Evolutionary conservation across 192 early-diverging fungal species (phyloP), one percentile per base, ranked within the genome.

Genomic region (Coemansia sp.): DNA sequence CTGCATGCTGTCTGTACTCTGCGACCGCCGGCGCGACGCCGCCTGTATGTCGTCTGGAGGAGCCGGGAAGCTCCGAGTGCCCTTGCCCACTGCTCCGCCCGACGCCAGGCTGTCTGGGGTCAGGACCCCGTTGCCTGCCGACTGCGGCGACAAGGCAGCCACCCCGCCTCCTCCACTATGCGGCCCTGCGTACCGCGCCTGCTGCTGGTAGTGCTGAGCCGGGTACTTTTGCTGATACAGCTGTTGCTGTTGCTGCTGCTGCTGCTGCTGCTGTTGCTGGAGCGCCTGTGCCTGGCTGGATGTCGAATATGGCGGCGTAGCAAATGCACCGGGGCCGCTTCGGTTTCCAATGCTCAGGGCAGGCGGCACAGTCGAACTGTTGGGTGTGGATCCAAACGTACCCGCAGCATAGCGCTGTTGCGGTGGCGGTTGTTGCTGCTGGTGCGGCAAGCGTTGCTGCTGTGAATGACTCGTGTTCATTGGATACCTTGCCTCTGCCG

Each of bases 41-140:
- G 41, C 47, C 20, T 58, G 60, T 34, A 49, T 40, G 16, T 72
- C 68, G 38, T 72, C 68, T 5, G 60, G 19, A 6, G 57, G 60
- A 2, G 61, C 45, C 10, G 68, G 68, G 40, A 72, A 72, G 44
- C 68, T 72, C 10, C 51, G 67, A 2, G 56, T 64, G 48, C 47
- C 49, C 41, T 58, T 39, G n/a, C n/a, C n/a, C n/a, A n/a, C n/a
- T n/a, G n/a, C n/a, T n/a, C n/a, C n/a, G n/a, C n/a, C n/a, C 40
- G 47, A 23, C 41, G 47, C 21, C n/a, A 60, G 14, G 50, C 56
- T 56, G 33, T 72, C 52, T 6, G 67, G 67, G 3, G 67, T 69
- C 45, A 57, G 27, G 14, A 44, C 30, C 7, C 53, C 21, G 44
- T 42, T 43, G 17, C 33, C 30, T 12, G 51, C 48, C 18, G 53